A percentile compares a stretch with the other conserved stretches of the same genome.
phyloP scores from a whole-genome alignment of 2,329 filamentous ascomycete genomes.

The Alternaria postmessia region DNA sequence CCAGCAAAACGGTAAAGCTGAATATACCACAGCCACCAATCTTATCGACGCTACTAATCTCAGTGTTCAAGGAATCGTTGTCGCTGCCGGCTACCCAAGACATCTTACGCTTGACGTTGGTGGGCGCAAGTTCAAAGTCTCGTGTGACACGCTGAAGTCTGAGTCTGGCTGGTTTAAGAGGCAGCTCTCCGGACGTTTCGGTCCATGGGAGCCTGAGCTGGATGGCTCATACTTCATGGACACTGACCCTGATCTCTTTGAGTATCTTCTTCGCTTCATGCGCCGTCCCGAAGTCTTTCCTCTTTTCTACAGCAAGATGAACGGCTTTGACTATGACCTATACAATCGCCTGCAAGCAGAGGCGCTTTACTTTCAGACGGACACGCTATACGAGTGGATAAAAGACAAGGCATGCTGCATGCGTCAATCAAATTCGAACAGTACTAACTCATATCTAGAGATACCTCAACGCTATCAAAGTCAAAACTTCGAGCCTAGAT shows the following conservation, averaged over 20 bases:
- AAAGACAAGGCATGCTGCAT: not conserved
- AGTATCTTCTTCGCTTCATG: constrained; percentile 32
- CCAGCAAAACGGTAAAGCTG: not conserved
- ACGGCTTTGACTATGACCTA: constrained; percentile 45
- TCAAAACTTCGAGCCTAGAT: not conserved
- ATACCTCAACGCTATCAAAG: constrained; percentile 32
- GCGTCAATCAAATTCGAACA: not conserved
- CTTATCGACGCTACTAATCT: not conserved
- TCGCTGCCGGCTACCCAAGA: constrained; percentile 2
- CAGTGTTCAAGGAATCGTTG: not conserved
- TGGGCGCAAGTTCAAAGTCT: constrained; percentile 22
- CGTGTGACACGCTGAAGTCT: constrained; percentile 8
- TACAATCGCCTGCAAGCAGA: constrained; percentile 46
- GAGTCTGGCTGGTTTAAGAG: constrained; percentile 19
- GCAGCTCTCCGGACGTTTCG: constrained; percentile 11
- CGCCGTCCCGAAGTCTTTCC: constrained; percentile 30
- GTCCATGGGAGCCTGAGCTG: constrained; percentile 9
- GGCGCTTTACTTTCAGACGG: constrained; percentile 47
- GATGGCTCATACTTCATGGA: constrained; percentile 53
- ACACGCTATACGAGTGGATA: constrained; percentile 45
- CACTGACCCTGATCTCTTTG: constrained; percentile 47
- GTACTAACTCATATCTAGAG: not conserved
- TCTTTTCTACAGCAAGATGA: constrained; percentile 43
- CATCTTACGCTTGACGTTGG: constrained; percentile 27
- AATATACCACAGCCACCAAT: not conserved